phyloP scores from a whole-genome alignment of 2,329 filamentous ascomycete species.

The Proliferodiscus dingleyae region DNA sequence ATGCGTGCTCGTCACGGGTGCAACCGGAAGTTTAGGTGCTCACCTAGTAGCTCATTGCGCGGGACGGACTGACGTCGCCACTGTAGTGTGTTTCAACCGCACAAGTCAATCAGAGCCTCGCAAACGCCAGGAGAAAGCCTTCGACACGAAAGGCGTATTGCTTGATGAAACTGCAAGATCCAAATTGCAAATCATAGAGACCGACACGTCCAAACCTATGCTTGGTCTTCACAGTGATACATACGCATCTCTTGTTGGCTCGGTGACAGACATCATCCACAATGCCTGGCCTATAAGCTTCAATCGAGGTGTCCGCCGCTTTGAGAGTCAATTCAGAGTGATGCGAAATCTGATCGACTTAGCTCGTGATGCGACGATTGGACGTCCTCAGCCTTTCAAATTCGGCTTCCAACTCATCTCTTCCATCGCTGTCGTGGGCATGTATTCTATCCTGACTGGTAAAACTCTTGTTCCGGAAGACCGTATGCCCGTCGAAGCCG shows the following conservation, averaged over 20 bases:
- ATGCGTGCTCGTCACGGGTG: conserved; percentile 33
- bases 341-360: conserved; percentile 45
- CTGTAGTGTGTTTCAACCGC: conserved; percentile 43
- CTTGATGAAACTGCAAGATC: conserved; percentile 16
- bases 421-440: conserved; percentile 37
- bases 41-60: conserved; percentile 31
- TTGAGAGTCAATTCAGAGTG: conserved; percentile 40
- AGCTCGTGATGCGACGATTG: conserved; percentile 30
- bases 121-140: conserved; percentile 33
- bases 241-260: conserved; percentile 35
- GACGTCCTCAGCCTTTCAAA: not conserved
- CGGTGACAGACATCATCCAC: conserved; percentile 46
- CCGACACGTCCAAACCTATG: conserved; percentile 36
- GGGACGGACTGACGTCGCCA: conserved; percentile 21
- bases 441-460: no score
- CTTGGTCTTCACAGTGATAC: conserved; percentile 38
- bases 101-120: not conserved
- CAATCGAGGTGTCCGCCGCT: conserved; percentile 35
- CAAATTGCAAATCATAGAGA: conserved; percentile 40
- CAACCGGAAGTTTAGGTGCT: conserved; percentile 33
- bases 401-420: conserved; percentile 39
- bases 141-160: conserved; percentile 25
- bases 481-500: conserved; percentile 34
- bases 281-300: conserved; percentile 48
- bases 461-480: conserved; percentile 39